Evolutionary conservation across 2,329 filamentous ascomycete species (phyloP).

Genomic region (Aspergillus carbonarius): DNA sequence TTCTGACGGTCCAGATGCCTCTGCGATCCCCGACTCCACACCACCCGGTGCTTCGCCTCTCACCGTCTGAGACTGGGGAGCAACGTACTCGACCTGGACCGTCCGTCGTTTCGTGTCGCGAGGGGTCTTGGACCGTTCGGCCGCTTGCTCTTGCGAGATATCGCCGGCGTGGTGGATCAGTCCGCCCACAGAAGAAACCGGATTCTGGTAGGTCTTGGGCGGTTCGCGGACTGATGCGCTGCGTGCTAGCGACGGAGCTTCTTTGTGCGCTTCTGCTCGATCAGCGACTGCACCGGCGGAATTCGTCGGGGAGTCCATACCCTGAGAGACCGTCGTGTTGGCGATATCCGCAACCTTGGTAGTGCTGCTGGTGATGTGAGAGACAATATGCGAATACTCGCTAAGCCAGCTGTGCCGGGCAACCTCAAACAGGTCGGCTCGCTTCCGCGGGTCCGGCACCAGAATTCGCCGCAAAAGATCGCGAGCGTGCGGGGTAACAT

Average conservation of each 20-base stretch:
- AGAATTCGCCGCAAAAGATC: conserved; percentile 90
- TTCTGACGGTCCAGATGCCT: conserved; percentile 19
- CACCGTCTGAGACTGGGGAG: conserved; percentile 80
- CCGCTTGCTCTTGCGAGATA: conserved; percentile 65
- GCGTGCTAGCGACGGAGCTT: conserved; percentile 67
- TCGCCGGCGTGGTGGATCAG: conserved; percentile 72
- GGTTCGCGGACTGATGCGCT: conserved; percentile 92
- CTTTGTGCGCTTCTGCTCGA: conserved; percentile 48
- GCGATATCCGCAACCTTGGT: conserved; percentile 84
- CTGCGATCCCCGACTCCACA: conserved; percentile 11
- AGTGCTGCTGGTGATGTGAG: conserved; percentile 94
- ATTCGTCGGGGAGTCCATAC: conserved; percentile 39
- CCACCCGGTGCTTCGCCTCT: conserved; percentile 56
- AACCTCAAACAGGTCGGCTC: conserved; percentile 95
- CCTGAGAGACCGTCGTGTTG: conserved; percentile 67
- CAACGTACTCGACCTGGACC: conserved; percentile 96
- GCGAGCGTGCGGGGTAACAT: conserved; percentile 92
- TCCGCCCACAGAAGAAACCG: conserved; percentile 54
- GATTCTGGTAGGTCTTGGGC: conserved; percentile 62
- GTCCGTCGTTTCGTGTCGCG: conserved; percentile 90
- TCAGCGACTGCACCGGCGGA: conserved; percentile 4
- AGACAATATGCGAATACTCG: conserved; percentile 94
- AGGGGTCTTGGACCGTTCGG: conserved; percentile 61
- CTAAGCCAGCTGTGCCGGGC: conserved; percentile 97
- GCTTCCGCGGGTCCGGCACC: conserved; percentile 89